Conservation (phyloP, 2,329 filamentous ascomycete genomes). For the Aureobasidium sp. region DNA sequence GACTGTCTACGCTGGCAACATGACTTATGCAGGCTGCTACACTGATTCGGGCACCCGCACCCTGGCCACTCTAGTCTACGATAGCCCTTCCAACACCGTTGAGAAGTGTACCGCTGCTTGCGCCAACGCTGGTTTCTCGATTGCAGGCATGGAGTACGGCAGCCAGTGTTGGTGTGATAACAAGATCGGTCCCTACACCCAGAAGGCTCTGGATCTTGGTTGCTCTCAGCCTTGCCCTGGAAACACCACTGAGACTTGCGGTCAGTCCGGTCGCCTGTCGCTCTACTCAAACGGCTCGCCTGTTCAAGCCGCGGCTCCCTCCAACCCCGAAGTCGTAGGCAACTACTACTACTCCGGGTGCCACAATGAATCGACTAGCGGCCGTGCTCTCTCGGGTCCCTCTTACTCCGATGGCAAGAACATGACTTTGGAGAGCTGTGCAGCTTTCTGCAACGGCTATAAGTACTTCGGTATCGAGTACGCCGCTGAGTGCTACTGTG, state of each 20-base stretch:
- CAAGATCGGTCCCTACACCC: slow-evolving; percentile 18
- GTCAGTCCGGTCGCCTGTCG: slow-evolving; percentile 23
- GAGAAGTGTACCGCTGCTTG: slow-evolving; percentile 25
- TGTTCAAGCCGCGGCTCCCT: slow-evolving; percentile 16
- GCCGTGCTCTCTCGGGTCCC: slow-evolving; percentile 21
- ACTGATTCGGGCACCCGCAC: slow-evolving; percentile 20
- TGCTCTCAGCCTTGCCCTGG: slow-evolving; percentile 25
- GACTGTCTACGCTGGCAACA: slow-evolving; percentile 25
- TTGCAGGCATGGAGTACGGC: slow-evolving; percentile 27
- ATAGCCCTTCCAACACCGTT: slow-evolving; percentile 23
- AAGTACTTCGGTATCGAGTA: slow-evolving; percentile 33
- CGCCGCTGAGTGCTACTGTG: slow-evolving; percentile 29
- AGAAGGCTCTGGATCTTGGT: slow-evolving; percentile 23
- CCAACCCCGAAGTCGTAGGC: slow-evolving; percentile 22
- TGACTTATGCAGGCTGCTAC: slow-evolving; percentile 32
- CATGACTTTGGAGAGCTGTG: slow-evolving; percentile 35
- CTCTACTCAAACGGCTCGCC: slow-evolving; percentile 23
- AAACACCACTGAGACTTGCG: slow-evolving; percentile 24
- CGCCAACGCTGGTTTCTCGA: slow-evolving; percentile 22
- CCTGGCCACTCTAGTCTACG: slow-evolving; percentile 21
- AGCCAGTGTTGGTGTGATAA: slow-evolving; percentile 29
- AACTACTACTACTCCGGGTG: slow-evolving; percentile 22
- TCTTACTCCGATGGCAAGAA: slow-evolving; percentile 18
- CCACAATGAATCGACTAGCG: slow-evolving; percentile 23
- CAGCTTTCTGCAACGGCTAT: slow-evolving; percentile 27